These are phyloP conservation scores for Magnolia kwangsiensis DNA, from an alignment of 164 flowering plant species.

Conservation along the genomic window DNA sequence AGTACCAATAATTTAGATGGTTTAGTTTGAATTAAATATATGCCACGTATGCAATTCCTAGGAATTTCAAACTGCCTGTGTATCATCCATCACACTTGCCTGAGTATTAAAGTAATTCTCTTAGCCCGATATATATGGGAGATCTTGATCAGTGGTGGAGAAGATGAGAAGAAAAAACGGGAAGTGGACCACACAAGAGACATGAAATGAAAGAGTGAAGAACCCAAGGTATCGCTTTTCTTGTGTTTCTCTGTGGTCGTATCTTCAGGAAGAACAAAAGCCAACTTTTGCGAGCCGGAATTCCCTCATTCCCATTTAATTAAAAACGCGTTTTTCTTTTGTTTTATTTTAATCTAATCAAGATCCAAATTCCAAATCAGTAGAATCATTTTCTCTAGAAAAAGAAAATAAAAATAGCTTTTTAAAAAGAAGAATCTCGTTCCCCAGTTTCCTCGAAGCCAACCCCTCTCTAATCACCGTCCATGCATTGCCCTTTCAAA, in stretches of 20 bases:
- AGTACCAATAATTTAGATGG: too few species aligned
- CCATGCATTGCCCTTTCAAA: neutral
- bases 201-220: neutral
- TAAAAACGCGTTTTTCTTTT: neutral
- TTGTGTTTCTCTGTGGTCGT: neutral
- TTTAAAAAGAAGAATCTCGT: neutral
- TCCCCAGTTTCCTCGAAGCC: neutral
- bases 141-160: neutral
- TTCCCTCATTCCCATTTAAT: neutral
- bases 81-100: too few species aligned
- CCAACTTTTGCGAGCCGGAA: conserved; percentile 9
- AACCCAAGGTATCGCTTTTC: neutral
- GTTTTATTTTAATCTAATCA: neutral
- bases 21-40: neutral
- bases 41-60: neutral
- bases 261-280: conserved; percentile 17
- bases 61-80: neutral
- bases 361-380: neutral
- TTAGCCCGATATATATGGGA: neutral
- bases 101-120: neutral
- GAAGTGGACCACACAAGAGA: neutral
- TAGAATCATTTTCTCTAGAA: neutral
- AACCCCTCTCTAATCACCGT: neutral
- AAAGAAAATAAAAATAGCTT: neutral
- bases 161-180: neutral